Conservation (phyloP, 192 early-diverging fungal genomes). For the Gigaspora rosea region DNA sequence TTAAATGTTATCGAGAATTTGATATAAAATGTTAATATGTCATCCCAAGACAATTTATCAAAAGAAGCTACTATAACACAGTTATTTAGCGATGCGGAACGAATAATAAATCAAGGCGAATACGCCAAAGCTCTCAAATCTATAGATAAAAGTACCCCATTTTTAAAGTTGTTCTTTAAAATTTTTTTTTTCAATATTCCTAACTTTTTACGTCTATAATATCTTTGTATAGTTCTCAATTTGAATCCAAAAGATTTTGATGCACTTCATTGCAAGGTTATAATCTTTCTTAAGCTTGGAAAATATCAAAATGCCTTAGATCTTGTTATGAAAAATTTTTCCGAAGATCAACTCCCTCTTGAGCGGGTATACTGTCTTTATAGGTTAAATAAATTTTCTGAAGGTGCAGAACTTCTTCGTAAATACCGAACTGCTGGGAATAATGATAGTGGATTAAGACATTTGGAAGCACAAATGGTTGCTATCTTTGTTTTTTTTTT, state of each 20-base stretch:
- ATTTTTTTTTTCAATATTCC: not conserved
- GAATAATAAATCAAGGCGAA: conserved; percentile 50
- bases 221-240: conserved; percentile 38
- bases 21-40: not conserved
- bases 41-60: not conserved
- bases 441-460: conserved; percentile 42
- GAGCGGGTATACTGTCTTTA: conserved; percentile 71
- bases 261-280: conserved; percentile 58
- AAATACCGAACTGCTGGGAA: conserved; percentile 33
- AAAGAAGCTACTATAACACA: conserved; percentile 40
- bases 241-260: conserved; percentile 50
- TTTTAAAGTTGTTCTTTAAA: not conserved
- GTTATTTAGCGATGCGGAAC: conserved; percentile 58
- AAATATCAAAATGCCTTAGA: conserved; percentile 58
- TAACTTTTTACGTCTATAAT: not conserved
- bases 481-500: not conserved
- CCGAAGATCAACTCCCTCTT: conserved; percentile 43
- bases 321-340: conserved; percentile 36
- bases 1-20: too few relatives aligned
- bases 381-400: conserved; percentile 56
- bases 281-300: conserved; percentile 58
- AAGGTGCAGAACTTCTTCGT: conserved; percentile 47
- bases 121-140: conserved; percentile 54
- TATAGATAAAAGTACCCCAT: conserved; percentile 56
- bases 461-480: conserved; percentile 73